These are phyloP conservation scores for Aspergillus clavatus DNA, from an alignment of 2,329 filamentous ascomycete genomes.

Conservation along the genomic window DNA sequence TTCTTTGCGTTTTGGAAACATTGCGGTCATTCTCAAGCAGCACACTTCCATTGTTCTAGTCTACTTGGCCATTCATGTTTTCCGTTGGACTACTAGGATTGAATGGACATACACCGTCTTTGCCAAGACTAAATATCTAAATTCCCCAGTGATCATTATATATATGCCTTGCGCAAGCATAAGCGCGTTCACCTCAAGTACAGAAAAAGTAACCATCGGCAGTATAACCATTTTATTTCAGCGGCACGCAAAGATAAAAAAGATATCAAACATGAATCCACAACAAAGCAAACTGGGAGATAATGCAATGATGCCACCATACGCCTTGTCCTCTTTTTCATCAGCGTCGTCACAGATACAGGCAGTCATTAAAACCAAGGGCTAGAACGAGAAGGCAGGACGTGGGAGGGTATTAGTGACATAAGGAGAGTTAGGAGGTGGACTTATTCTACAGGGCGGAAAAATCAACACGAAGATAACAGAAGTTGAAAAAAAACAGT, in stretches of 20 bases:
- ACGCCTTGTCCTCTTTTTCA: not conserved
- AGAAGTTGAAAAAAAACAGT: too few species aligned
- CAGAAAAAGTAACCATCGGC: not conserved
- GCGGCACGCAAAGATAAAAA: not conserved
- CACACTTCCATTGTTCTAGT: not conserved
- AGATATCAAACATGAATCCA: not conserved
- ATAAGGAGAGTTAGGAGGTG: not conserved
- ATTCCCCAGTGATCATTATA: not conserved
- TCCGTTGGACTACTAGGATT: too few species aligned
- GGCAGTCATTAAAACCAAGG: slow-evolving; percentile 3
- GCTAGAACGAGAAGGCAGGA: slow-evolving; percentile 1
- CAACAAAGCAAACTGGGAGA: not conserved
- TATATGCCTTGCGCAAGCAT: not conserved
- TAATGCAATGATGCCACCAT: not conserved
- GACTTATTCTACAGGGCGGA: slow-evolving; percentile 2
- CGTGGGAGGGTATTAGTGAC: not conserved
- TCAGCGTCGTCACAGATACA: slow-evolving; percentile 1
- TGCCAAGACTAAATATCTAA: not conserved
- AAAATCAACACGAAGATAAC: slow-evolving; percentile 4
- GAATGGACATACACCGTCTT: too few species aligned
- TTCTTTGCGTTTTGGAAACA: too few species aligned
- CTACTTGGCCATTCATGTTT: not conserved
- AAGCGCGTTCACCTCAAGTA: not conserved
- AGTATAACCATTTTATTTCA: not conserved
- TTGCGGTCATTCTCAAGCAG: not conserved